Conservation (phyloP, 345 rosid genomes). For the Luvunga scandens region DNA sequence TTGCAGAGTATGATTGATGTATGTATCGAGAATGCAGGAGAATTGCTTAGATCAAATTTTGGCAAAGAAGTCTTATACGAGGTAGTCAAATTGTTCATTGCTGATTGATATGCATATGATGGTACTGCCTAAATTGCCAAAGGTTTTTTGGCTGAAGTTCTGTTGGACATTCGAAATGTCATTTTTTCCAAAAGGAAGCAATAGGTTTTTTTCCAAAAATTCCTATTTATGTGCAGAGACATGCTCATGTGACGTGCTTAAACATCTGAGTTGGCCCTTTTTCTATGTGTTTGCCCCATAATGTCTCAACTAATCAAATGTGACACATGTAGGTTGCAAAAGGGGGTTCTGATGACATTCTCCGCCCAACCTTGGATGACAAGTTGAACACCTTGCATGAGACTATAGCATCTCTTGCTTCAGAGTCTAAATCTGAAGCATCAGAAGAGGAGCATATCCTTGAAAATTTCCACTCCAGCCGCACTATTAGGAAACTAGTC, state of each 20-base stretch:
- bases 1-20: slow-evolving; percentile 69
- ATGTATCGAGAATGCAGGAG: slow-evolving; percentile 62
- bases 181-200: neutral
- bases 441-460: slow-evolving; percentile 59
- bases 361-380: slow-evolving; percentile 49
- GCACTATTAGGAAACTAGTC: slow-evolving; percentile 73
- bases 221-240: neutral
- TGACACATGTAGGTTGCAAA: slow-evolving; percentile 51
- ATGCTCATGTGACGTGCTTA: neutral
- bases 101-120: neutral
- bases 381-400: slow-evolving; percentile 59
- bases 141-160: neutral
- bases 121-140: neutral
- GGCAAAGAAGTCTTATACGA: slow-evolving; percentile 82
- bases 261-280: neutral
- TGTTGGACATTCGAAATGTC: neutral
- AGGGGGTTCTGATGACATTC: slow-evolving; percentile 69
- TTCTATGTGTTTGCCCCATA: neutral
- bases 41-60: slow-evolving; percentile 66
- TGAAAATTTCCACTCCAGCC: slow-evolving; percentile 80
- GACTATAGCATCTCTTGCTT: slow-evolving; percentile 63
- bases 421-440: slow-evolving; percentile 56
- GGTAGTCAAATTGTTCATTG: slow-evolving; percentile 32
- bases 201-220: neutral
- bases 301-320: neutral